phyloP scores from a whole-genome alignment of 106 monocot genomes.

The Chionographis japonica region DNA sequence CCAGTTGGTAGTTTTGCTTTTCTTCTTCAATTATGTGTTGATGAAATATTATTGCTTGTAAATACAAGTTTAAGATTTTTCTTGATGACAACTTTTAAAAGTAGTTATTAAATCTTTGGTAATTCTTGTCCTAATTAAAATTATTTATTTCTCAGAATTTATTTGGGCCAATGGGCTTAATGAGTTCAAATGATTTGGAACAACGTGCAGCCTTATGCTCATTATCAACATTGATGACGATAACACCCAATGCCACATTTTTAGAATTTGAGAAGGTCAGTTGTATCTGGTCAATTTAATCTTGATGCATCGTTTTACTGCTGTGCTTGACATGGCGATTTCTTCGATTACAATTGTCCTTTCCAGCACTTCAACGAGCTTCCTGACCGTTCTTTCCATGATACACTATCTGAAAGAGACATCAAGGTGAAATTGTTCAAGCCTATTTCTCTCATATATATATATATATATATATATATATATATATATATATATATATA shows the following conservation, averaged over 20 bases:
- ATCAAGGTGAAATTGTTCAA: conserved; percentile 55
- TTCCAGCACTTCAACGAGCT: conserved; percentile 59
- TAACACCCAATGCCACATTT: conserved; percentile 73
- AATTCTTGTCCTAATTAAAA: too few species aligned
- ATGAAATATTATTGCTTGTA: too few species aligned
- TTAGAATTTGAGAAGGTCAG: conserved; percentile 70
- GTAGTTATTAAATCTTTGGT: too few species aligned
- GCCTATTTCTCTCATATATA: background rate
- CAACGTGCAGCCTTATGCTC: conserved; percentile 52
- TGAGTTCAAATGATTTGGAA: conserved; percentile 54
- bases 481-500: too few species aligned
- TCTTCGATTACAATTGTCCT: conserved; percentile 1
- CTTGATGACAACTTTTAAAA: too few species aligned
- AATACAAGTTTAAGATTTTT: too few species aligned
- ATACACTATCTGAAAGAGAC: conserved; percentile 70
- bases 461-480: too few species aligned
- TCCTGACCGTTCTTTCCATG: conserved; percentile 56
- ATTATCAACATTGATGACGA: conserved; percentile 73
- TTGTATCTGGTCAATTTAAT: background rate
- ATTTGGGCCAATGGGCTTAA: conserved; percentile 58
- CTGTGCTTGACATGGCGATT: background rate
- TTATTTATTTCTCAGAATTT: conserved; percentile 50
- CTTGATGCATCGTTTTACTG: conserved; percentile 1
- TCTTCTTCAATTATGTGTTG: too few species aligned
- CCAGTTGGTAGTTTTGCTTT: too few species aligned